Evolutionary conservation across 176 grass and related monocot genomes (phyloP).

Genomic region (Bromus sterilis): DNA sequence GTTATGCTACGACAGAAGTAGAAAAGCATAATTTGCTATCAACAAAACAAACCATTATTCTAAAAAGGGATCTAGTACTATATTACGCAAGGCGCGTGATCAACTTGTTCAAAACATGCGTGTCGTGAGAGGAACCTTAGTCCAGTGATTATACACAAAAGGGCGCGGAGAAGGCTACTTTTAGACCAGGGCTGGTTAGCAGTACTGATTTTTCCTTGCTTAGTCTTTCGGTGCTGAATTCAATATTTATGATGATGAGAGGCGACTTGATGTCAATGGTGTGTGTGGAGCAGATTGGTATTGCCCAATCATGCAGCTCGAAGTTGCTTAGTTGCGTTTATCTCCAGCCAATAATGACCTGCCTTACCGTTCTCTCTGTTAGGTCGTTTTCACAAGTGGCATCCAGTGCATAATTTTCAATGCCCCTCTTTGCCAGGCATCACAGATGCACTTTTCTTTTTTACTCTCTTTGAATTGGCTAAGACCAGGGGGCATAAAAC

Average conservation of each 20-base stretch:
- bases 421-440: slow-evolving; percentile 23
- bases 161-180: background rate
- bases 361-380: background rate
- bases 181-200: background rate
- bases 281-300: slow-evolving; percentile 14
- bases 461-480: too few relatives aligned
- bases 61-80: background rate
- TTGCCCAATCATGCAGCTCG: slow-evolving; percentile 35
- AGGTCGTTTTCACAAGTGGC: slow-evolving; percentile 23
- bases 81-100: background rate
- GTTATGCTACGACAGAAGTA: background rate
- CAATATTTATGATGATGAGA: background rate
- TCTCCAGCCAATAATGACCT: slow-evolving; percentile 37
- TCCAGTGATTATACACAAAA: background rate
- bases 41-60: background rate
- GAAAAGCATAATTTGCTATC: slow-evolving; percentile 6
- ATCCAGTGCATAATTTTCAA: slow-evolving; percentile 21
- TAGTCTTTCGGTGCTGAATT: slow-evolving; percentile 21
- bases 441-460: slow-evolving; percentile 7
- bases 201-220: background rate
- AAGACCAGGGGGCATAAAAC: too few relatives aligned
- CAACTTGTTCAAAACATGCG: slow-evolving; percentile 2
- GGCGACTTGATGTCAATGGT: slow-evolving; percentile 20
- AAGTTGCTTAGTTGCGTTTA: slow-evolving; percentile 20
- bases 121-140: background rate